phyloP scores from a whole-genome alignment of 2,329 filamentous ascomycete species.

The Shiraia bambusicola region DNA sequence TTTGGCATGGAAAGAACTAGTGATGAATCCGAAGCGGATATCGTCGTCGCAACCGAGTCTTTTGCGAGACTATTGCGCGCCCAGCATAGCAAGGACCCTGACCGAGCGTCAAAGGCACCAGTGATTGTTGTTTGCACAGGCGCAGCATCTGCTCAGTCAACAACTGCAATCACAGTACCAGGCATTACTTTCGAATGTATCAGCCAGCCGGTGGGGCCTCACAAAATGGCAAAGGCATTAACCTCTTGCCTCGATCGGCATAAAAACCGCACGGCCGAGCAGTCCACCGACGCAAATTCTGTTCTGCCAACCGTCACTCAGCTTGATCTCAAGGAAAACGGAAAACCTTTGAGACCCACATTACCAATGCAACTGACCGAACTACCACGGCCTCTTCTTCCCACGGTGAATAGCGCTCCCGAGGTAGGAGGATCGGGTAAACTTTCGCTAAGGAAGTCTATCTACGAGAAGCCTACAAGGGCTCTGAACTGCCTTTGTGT shows the following conservation, averaged over 20 bases:
- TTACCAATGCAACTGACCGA: constrained; percentile 10
- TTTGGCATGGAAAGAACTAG: constrained; percentile 35
- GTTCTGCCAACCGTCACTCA: constrained; percentile 19
- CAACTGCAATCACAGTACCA: constrained; percentile 37
- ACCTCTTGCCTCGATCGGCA: constrained; percentile 38
- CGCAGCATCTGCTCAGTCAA: constrained; percentile 39
- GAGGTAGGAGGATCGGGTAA: constrained; percentile 28
- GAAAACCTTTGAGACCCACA: constrained; percentile 13
- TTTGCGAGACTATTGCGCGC: constrained; percentile 33
- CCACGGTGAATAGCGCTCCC: constrained; percentile 34
- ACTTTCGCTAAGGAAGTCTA: constrained; percentile 19
- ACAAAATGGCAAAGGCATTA: constrained; percentile 42
- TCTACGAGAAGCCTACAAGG: constrained; percentile 16
- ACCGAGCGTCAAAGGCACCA: constrained; percentile 21
- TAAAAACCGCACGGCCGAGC: constrained; percentile 18
- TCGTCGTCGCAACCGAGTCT: constrained; percentile 37
- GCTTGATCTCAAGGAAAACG: constrained; percentile 33
- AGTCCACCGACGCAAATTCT: constrained; percentile 13
- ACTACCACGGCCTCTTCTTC: constrained; percentile 26
- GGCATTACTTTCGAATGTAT: constrained; percentile 41
- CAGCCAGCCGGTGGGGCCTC: constrained; percentile 41
- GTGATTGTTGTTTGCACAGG: constrained; percentile 40
- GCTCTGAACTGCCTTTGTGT: constrained; percentile 40
- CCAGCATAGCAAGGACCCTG: constrained; percentile 24
- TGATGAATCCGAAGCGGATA: constrained; percentile 20